Conservation (phyloP, 139 green algal species). For the Pseudopediastrum boryanum region DNA sequence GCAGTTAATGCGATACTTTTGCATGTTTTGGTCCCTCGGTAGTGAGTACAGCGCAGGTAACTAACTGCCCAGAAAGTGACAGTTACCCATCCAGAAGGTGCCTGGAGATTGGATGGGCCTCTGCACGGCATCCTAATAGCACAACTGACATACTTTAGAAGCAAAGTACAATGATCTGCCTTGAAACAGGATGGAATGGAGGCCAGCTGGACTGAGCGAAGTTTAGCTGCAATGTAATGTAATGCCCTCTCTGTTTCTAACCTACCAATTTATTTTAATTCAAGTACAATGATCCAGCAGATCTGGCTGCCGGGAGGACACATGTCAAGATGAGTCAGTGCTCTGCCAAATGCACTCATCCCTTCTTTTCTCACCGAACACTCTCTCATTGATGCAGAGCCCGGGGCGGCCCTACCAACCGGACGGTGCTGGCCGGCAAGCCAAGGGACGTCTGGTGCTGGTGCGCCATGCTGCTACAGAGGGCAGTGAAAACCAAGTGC, state of each 20-base stretch:
- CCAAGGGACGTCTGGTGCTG: conserved; percentile 50
- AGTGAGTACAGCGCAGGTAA: too few species aligned
- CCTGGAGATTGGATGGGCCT: too few species aligned
- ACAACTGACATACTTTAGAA: too few species aligned
- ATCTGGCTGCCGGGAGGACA: not conserved
- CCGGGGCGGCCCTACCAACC: conserved; percentile 51
- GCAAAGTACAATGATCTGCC: too few species aligned
- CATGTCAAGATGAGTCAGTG: not conserved
- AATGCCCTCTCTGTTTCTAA: not conserved
- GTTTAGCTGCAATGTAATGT: too few species aligned
- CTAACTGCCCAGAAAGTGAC: too few species aligned
- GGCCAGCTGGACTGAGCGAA: too few species aligned
- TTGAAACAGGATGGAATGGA: too few species aligned
- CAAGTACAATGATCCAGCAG: not conserved
- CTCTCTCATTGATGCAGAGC: conserved; percentile 37
- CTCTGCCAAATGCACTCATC: not conserved
- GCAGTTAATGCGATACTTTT: too few species aligned
- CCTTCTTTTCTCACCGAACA: not conserved
- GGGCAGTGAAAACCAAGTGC: conserved; percentile 38
- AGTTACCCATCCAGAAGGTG: too few species aligned
- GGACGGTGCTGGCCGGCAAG: conserved; percentile 26
- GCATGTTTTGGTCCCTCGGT: too few species aligned
- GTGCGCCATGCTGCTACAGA: conserved; percentile 57
- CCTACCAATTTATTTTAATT: not conserved
- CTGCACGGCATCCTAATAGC: too few species aligned